Evolutionary conservation across 495 filamentous ascomycete species (phyloP), one percentile per base, ranked within the genome.

Genomic region (Trichodelitschia bisporula): DNA sequence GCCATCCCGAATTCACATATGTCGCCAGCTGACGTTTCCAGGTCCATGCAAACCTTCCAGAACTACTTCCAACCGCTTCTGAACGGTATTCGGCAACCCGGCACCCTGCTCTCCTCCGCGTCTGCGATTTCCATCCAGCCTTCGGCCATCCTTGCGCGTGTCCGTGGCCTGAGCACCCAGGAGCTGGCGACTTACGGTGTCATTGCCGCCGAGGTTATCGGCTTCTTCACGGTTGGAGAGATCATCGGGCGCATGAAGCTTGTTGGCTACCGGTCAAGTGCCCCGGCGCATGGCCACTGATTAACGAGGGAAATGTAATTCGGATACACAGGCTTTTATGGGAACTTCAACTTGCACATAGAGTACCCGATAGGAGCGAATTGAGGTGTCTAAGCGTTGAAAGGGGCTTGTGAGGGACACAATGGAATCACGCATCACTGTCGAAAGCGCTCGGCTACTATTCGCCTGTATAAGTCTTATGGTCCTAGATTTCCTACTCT

Each of bases 161-260:
- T 75, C 37, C 65, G 78, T 44, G 77, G 70, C 51, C 30, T 83
- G 43, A 72, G 61, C 51, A 58, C 51, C 29, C 58, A 67, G 46
- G 67, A 90, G 49, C 37, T 80, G 32, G 61, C 60, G 16, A 47
- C 74, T 15, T 68, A 56, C 31, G 77, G 73, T 46, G 74, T 99
- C 31, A 51, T 91, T 35, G 45, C 55, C 23, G 84, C 83, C 21
- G 86, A 99, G 58, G 63, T 78, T 29, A 52, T 99, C 35, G 86
- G 86, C 32, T 95, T 99, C 64, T 99, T 95, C 65, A 83, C 80
- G 12, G 66, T 99, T 15, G 86, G 86, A 35, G 80, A 93, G 65
- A 95, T 99, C 55, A 73, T 95, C 40, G 86, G 86, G 35, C 62
- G 83, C 34, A 60, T 80, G 54, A 92, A 95, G 70, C 48, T 99